Evolutionary conservation across 108 stramenopile genomes (phyloP), one percentile per base, ranked within the genome.

Genomic region (Nitzschia inconspicua): DNA sequence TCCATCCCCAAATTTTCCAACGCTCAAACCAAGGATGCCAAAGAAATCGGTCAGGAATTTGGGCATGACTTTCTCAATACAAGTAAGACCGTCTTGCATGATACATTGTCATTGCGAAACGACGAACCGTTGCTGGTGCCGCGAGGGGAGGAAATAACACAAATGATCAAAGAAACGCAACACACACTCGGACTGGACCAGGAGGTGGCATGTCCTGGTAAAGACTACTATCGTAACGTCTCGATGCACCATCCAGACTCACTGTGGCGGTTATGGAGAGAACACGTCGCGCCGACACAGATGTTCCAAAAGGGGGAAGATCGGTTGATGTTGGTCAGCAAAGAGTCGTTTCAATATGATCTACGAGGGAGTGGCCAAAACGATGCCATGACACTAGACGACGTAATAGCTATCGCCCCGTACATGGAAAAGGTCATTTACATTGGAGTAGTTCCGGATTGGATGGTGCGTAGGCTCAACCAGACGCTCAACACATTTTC

Each of bases 321-420:
- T 64, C 65, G 54, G 47, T 58, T 36, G 28, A 65, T 70, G 24
- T 19, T 62, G 3, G 52, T 75, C 0, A 71, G 60, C 19, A 39
- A 72, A 16, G 50, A 60, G 40, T 41, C 63, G 19, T 66, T 81
- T 5, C 70, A 80, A 9, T 69, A 76, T 53, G 81, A 82, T 34
- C 59, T 76, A 30, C 76, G 78, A 6, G 57, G 68, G 18, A 51
- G 34, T 3, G 65, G 50, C 23, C 46, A 56, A 57, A 67, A 20
- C 3, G 73, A 73, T 20, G 47, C 54, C 0, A 69, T 80, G 35
- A 84, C 80, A 10, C 32, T 86, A 32, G 76, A 80, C 51, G 85
- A 89, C 68, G 41, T 86, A 29, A 55, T 80, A 37, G 65, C 72
- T 0, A 69, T 86, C 26, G 53, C 72, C 0, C 88, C 88, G 2